These are phyloP conservation scores for Haplographium delicatum DNA, from an alignment of 495 filamentous ascomycete species.

Conservation along the genomic window DNA sequence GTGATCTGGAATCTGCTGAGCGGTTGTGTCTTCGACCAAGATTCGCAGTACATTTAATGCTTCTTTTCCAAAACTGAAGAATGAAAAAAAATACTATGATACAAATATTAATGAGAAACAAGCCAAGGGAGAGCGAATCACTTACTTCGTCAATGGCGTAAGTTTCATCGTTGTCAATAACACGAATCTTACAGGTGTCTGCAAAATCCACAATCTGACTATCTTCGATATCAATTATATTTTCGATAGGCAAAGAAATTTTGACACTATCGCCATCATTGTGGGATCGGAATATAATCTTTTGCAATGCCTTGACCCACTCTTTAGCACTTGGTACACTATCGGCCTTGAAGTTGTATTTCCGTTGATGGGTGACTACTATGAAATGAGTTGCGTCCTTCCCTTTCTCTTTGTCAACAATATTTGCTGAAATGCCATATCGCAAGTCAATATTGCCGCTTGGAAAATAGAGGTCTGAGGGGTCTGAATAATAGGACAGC, in stretches of 20 bases:
- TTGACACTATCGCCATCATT: conserved; percentile 98
- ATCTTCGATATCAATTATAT: conserved; percentile 89
- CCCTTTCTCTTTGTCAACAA: conserved; percentile 65
- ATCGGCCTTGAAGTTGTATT: conserved; percentile 86
- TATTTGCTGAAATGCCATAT: conserved; percentile 80
- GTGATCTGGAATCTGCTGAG: conserved; percentile 38
- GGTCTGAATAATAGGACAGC: conserved; percentile 83
- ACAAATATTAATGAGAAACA: too few species aligned
- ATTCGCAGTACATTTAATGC: conserved; percentile 74
- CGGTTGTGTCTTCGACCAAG: conserved; percentile 61
- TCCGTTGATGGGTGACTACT: conserved; percentile 76
- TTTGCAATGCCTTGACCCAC: conserved; percentile 92
- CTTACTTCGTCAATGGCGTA: conserved; percentile 91
- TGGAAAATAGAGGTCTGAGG: conserved; percentile 85
- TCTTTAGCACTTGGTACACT: conserved; percentile 86
- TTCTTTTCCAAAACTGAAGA: conserved; percentile 83
- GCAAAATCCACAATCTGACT: conserved; percentile 87
- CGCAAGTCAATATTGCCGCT: conserved; percentile 87
- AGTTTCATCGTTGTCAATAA: conserved; percentile 87
- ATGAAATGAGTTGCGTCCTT: conserved; percentile 68
- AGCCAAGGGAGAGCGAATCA: neutral
- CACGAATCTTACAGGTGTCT: conserved; percentile 88
- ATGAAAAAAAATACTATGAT: conserved; percentile 89
- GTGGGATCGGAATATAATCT: conserved; percentile 91
- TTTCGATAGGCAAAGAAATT: conserved; percentile 82